A percentile compares a stretch with the other conserved stretches of the same genome.
These are phyloP conservation scores for Hanseniaspora uvarum DNA, from an alignment of 1,139 yeast species.

Conservation along the genomic window DNA sequence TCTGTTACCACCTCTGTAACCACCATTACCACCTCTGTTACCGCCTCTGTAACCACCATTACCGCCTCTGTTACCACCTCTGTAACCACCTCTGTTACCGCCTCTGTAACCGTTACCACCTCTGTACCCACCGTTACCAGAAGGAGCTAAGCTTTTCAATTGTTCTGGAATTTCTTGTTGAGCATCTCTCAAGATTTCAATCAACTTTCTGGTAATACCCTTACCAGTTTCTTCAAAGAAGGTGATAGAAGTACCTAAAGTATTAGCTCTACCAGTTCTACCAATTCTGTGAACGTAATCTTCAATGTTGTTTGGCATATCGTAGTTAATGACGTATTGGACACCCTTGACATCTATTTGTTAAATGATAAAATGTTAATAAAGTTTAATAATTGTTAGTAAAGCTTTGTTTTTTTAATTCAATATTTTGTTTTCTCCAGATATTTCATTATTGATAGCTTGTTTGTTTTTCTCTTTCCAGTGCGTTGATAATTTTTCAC, in stretches of 20 bases:
- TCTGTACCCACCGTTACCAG: constrained; percentile 30
- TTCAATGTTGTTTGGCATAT: constrained; percentile 96
- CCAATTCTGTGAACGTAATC: constrained; percentile 76
- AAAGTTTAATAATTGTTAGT: constrained; percentile 11
- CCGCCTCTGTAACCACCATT: constrained; percentile 18
- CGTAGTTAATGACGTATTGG: constrained; percentile 83
- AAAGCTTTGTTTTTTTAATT: constrained; percentile 1
- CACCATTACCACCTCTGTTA: constrained; percentile 18
- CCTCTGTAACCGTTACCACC: constrained; percentile 30
- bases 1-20: constrained; percentile 20
- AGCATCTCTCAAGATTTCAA: constrained; percentile 89
- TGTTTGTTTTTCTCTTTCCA: not conserved
- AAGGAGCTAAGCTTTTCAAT: constrained; percentile 33
- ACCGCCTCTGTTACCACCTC: constrained; percentile 10
- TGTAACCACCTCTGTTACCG: constrained; percentile 25
- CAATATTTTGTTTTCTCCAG: not conserved
- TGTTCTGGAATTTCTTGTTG: constrained; percentile 69
- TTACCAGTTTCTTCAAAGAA: constrained; percentile 83
- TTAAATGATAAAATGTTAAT: not conserved
- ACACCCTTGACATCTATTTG: constrained; percentile 88
- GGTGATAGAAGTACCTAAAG: constrained; percentile 88
- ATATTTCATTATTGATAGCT: not conserved
- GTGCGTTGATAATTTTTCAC: not conserved
- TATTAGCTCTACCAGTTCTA: constrained; percentile 99
- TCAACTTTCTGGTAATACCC: constrained; percentile 81